Evolutionary conservation across 768 basidiomycete species (phyloP).

Genomic region (Leccinum boreale): DNA sequence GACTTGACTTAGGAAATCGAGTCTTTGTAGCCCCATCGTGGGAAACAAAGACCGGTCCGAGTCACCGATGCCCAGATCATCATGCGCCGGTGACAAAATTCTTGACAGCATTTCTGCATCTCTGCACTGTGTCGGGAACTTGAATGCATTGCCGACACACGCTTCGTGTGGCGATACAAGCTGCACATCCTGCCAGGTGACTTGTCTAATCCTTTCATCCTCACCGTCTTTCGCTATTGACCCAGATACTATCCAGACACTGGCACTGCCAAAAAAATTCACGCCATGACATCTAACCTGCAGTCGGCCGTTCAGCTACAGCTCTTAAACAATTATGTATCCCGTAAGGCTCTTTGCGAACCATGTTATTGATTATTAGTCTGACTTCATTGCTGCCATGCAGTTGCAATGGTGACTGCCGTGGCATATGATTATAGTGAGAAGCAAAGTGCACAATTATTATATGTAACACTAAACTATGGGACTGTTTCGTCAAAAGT

Average conservation of each 20-base stretch:
- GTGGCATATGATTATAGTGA: neutral
- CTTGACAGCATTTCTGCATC: no score
- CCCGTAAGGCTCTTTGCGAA: neutral
- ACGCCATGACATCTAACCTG: neutral
- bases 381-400: neutral
- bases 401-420: neutral
- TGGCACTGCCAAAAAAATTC: no score
- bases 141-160: neutral
- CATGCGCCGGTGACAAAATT: no score
- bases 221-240: neutral
- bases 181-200: neutral
- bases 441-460: neutral
- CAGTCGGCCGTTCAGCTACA: neutral
- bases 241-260: neutral
- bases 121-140: no score
- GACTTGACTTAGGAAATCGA: no score
- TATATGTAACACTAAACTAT: neutral
- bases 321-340: neutral
- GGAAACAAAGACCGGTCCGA: no score
- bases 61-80: no score
- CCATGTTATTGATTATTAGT: neutral
- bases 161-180: neutral
- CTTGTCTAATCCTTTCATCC: neutral
- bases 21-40: no score
- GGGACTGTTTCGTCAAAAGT: neutral